Conservation (phyloP, 352 stramenopile species). For the Pythium sp. region DNA sequence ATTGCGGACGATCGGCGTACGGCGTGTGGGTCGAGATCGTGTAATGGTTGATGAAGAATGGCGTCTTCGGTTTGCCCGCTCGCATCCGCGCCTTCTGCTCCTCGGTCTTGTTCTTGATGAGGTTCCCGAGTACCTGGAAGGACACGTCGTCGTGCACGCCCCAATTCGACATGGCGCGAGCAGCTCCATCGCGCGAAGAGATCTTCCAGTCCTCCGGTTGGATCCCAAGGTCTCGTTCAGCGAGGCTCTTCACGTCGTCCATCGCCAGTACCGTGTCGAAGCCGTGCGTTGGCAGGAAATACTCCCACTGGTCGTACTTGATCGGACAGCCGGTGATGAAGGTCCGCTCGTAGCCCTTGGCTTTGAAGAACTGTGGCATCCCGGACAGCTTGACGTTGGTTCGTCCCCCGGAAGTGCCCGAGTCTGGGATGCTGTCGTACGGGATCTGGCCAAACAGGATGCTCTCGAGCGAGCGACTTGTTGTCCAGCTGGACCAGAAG, state of each 20-base stretch:
- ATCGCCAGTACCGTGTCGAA: slow-evolving; percentile 44
- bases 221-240: slow-evolving; percentile 35
- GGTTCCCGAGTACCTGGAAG: slow-evolving; percentile 41
- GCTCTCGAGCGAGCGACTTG: slow-evolving; percentile 56
- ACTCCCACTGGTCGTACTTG: slow-evolving; percentile 49
- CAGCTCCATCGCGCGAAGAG: slow-evolving; percentile 13
- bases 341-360: slow-evolving; percentile 44
- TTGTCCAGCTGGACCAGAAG: slow-evolving; percentile 59
- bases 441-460: slow-evolving; percentile 51
- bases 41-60: slow-evolving; percentile 54
- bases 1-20: slow-evolving; percentile 34
- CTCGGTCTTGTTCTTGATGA: slow-evolving; percentile 45
- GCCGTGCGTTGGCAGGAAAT: slow-evolving; percentile 44
- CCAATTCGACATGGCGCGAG: slow-evolving; percentile 27
- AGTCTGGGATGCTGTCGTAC: slow-evolving; percentile 35
- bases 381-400: slow-evolving; percentile 29
- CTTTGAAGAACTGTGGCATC: slow-evolving; percentile 49
- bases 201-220: slow-evolving; percentile 30
- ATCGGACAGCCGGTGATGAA: slow-evolving; percentile 45
- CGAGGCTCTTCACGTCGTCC: slow-evolving; percentile 37
- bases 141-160: slow-evolving; percentile 54
- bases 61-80: slow-evolving; percentile 27
- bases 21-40: slow-evolving; percentile 56
- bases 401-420: slow-evolving; percentile 32
- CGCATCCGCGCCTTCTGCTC: slow-evolving; percentile 28